Evolutionary conservation across 768 basidiomycete species (phyloP).

Genomic region (Flagelloscypha sp.): DNA sequence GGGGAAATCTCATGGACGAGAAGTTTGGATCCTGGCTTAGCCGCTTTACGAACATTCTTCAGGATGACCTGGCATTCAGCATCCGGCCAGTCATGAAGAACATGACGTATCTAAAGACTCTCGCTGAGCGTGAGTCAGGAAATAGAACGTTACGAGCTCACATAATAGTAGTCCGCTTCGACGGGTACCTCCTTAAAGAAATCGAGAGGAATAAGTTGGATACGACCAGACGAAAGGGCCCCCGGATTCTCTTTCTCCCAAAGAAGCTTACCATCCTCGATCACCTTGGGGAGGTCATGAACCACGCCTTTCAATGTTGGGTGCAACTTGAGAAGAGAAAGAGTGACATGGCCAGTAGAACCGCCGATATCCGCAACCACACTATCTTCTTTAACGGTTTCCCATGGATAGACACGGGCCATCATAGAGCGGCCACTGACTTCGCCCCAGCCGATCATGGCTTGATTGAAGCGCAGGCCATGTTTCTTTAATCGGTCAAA

Average conservation of each 20-base stretch:
- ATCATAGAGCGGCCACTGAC: too few relatives aligned
- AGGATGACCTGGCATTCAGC: conserved; percentile 14
- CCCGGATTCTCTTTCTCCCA: conserved; percentile 27
- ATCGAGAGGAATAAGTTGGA: conserved; percentile 30
- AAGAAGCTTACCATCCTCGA: conserved; percentile 21
- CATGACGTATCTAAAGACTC: too few relatives aligned
- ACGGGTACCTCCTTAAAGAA: conserved; percentile 31
- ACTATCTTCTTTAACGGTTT: conserved; percentile 15
- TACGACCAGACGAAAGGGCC: conserved; percentile 23
- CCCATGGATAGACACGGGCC: conserved; percentile 33
- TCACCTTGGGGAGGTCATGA: conserved; percentile 26
- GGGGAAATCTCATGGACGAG: too few relatives aligned
- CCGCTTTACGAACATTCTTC: conserved; percentile 15
- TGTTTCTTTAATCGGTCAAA: too few relatives aligned
- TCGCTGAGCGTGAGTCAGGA: too few relatives aligned
- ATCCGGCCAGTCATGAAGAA: conserved; percentile 25
- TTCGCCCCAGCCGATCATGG: conserved; percentile 24
- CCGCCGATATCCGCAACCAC: conserved; percentile 33
- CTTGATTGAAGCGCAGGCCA: conserved; percentile 23
- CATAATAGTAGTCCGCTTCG: conserved; percentile 30
- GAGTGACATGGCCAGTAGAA: conserved; percentile 28
- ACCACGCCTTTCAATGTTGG: conserved; percentile 28
- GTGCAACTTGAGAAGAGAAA: conserved; percentile 23
- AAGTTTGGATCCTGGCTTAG: conserved; percentile 13
- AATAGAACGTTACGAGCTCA: too few relatives aligned